Percentiles rank a stretch among this genome's conserved stretches.
phyloP scores from a whole-genome alignment of 371 early-diverging fungal genomes.

The Lichtheimia hyalospora region DNA sequence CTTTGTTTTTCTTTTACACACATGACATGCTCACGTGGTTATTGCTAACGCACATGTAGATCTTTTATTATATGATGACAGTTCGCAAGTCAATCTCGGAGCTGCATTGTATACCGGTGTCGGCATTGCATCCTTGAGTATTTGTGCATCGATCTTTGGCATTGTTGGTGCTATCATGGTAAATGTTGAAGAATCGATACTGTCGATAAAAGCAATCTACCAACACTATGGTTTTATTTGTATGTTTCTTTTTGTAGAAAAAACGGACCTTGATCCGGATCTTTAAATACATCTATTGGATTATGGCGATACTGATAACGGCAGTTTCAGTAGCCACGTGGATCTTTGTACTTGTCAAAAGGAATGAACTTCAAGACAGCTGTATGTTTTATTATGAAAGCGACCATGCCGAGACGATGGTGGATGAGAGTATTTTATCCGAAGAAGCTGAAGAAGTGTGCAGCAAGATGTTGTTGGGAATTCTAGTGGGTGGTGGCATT shows the following conservation, averaged over 20 bases:
- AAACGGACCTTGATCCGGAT: constrained; percentile 21
- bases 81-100: not conserved
- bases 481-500: constrained; percentile 22
- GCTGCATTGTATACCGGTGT: not conserved
- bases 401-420: constrained; percentile 16
- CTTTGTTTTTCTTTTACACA: no score
- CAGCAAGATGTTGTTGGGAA: constrained; percentile 1
- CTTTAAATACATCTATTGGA: constrained; percentile 27
- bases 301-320: constrained; percentile 22
- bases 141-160: constrained; percentile 7
- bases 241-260: constrained; percentile 30
- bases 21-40: no score
- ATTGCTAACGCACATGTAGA: not conserved
- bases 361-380: constrained; percentile 6
- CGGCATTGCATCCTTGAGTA: not conserved
- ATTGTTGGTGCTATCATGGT: constrained; percentile 8
- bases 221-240: not conserved
- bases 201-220: constrained; percentile 11
- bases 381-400: constrained; percentile 57
- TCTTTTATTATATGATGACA: not conserved
- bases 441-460: constrained; percentile 14
- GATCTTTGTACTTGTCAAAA: constrained; percentile 22
- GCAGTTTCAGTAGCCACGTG: constrained; percentile 19
- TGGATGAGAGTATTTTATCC: not conserved
- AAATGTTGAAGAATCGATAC: constrained; percentile 13